Conservation (phyloP, 2,329 filamentous ascomycete species). For the Cytospora piceicola region DNA sequence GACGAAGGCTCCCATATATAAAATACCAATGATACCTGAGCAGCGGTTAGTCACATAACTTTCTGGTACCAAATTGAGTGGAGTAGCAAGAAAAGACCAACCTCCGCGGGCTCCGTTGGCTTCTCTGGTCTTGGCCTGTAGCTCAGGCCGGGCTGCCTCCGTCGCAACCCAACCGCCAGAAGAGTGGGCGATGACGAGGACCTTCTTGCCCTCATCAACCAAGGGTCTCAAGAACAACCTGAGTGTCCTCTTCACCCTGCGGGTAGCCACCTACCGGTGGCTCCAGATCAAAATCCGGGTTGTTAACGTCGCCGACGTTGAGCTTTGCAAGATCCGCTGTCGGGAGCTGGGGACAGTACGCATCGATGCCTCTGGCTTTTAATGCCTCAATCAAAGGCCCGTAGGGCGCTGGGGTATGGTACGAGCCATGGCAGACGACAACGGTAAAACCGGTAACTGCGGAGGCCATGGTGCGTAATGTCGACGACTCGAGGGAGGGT, state of each 20-base stretch:
- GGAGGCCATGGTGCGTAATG: not conserved
- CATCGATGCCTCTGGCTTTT: slow-evolving; percentile 35
- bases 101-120: slow-evolving; percentile 32
- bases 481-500: too few relatives aligned
- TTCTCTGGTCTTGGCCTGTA: slow-evolving; percentile 35
- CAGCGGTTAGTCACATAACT: not conserved
- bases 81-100: not conserved
- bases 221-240: slow-evolving; percentile 24
- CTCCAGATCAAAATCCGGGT: slow-evolving; percentile 34
- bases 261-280: slow-evolving; percentile 39
- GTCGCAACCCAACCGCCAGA: slow-evolving; percentile 42
- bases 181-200: slow-evolving; percentile 40
- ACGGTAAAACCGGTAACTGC: slow-evolving; percentile 26
- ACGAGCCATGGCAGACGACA: slow-evolving; percentile 37
- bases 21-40: slow-evolving; percentile 35
- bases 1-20: slow-evolving; percentile 39
- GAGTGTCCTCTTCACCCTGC: slow-evolving; percentile 32
- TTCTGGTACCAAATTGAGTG: not conserved
- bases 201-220: slow-evolving; percentile 35
- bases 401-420: slow-evolving; percentile 39
- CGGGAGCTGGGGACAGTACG: slow-evolving; percentile 41
- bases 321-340: slow-evolving; percentile 37
- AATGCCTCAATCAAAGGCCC: slow-evolving; percentile 35
- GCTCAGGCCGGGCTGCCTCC: slow-evolving; percentile 37
- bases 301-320: slow-evolving; percentile 34